phyloP scores from a whole-genome alignment of 1,139 yeast species.

The Geotrichum armillariae region DNA sequence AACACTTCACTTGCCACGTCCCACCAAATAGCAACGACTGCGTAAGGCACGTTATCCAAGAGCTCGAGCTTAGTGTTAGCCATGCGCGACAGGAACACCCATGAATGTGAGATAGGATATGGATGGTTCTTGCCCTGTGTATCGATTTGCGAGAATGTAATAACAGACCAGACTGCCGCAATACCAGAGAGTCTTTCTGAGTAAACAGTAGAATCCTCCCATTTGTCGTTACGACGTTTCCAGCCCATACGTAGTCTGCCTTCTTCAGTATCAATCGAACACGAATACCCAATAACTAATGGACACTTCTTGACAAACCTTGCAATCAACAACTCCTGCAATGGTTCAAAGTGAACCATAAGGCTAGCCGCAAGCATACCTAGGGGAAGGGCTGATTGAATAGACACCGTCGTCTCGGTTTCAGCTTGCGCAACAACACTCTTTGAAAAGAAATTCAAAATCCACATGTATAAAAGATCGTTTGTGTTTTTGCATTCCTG shows the following conservation, averaged over 20 bases:
- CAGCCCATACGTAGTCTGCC: conserved; percentile 89
- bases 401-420: conserved; percentile 80
- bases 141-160: conserved; percentile 47
- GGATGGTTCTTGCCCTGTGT: conserved; percentile 45
- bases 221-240: conserved; percentile 58
- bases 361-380: conserved; percentile 64
- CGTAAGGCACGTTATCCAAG: conserved; percentile 68
- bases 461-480: conserved; percentile 64
- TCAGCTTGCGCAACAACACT: conserved; percentile 90
- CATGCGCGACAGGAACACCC: conserved; percentile 73
- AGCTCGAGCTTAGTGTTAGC: conserved; percentile 45
- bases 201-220: conserved; percentile 78
- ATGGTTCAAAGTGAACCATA: conserved; percentile 59
- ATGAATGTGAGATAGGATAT: conserved; percentile 52
- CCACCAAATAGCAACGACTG: conserved; percentile 86
- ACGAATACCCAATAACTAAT: conserved; percentile 74
- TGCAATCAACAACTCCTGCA: conserved; percentile 68
- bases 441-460: conserved; percentile 78
- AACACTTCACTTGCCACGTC: conserved; percentile 72
- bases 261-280: conserved; percentile 74
- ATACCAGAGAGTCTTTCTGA: conserved; percentile 88
- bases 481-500: conserved; percentile 45
- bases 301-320: conserved; percentile 93
- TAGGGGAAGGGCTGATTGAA: conserved; percentile 77
- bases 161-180: conserved; percentile 73